phyloP scores from a whole-genome alignment of 1,284 basidiomycete species.

The Somion occarium region DNA sequence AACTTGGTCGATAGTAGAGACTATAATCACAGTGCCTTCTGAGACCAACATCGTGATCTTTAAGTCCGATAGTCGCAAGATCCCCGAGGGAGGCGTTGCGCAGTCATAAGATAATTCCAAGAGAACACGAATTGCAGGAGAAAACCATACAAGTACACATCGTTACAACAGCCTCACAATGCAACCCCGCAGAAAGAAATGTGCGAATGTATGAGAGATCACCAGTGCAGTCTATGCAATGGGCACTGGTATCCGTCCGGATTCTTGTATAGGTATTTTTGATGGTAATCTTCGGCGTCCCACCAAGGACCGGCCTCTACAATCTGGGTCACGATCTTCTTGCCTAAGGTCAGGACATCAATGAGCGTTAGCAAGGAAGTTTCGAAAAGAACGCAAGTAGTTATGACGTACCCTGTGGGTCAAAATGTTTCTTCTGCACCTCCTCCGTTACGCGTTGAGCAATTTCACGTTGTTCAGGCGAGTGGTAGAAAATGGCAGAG shows the following conservation, averaged over 20 bases:
- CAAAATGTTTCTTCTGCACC: constrained; percentile 80
- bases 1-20: no score
- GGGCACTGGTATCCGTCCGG: constrained; percentile 55
- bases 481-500: constrained; percentile 85
- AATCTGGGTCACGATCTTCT: constrained; percentile 79
- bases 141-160: no score
- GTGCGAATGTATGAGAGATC: no score
- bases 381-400: neutral
- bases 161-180: no score
- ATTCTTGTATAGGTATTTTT: constrained; percentile 76
- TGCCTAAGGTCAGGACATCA: constrained; percentile 25
- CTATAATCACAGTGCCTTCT: no score
- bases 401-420: constrained; percentile 44
- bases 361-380: neutral
- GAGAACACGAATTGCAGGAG: no score
- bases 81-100: no score
- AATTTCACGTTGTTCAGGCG: constrained; percentile 68
- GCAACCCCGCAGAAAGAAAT: no score
- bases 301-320: constrained; percentile 67
- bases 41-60: no score
- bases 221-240: constrained; percentile 51
- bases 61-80: no score
- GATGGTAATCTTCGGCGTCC: constrained; percentile 84
- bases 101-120: no score
- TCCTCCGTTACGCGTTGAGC: constrained; percentile 81